Conservation (phyloP, 2,329 filamentous ascomycete genomes). For the Alternaria atra region DNA sequence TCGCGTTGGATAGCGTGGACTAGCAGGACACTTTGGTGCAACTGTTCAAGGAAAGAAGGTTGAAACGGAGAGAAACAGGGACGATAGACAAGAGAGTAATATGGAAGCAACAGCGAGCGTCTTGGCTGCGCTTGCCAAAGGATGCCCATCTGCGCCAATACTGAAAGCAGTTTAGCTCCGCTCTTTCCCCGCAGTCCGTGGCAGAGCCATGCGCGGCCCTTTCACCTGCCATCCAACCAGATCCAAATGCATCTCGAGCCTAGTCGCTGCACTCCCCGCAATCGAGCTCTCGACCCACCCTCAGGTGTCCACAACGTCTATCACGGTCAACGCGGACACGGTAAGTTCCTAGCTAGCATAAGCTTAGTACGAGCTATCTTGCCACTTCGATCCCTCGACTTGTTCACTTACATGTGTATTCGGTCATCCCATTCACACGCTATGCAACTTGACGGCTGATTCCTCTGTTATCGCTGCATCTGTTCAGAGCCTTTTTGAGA, state of each 20-base stretch:
- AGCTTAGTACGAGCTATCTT: slow-evolving; percentile 26
- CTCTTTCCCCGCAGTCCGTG: slow-evolving; percentile 47
- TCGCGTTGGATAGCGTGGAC: slow-evolving; percentile 24
- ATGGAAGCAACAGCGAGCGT: slow-evolving; percentile 27
- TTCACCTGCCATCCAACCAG: slow-evolving; percentile 23
- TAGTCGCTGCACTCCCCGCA: slow-evolving; percentile 30
- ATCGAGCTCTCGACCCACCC: slow-evolving; percentile 29
- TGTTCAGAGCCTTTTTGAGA: neutral
- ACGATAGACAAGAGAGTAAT: slow-evolving; percentile 36
- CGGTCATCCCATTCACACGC: slow-evolving; percentile 13
- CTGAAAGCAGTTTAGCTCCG: slow-evolving; percentile 27
- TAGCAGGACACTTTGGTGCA: slow-evolving; percentile 10
- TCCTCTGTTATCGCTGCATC: neutral
- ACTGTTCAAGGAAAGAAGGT: slow-evolving; percentile 16
- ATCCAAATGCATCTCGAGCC: slow-evolving; percentile 14
- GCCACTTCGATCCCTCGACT: slow-evolving; percentile 19
- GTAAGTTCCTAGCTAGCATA: slow-evolving; percentile 26
- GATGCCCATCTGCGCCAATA: slow-evolving; percentile 25
- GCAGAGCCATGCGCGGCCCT: slow-evolving; percentile 26
- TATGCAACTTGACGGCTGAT: neutral
- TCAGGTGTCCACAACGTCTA: slow-evolving; percentile 28
- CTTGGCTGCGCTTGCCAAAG: slow-evolving; percentile 20
- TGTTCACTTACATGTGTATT: slow-evolving; percentile 13
- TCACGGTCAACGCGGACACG: slow-evolving; percentile 27
- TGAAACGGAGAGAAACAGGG: slow-evolving; percentile 14